A percentile compares a stretch with the other conserved stretches of the same genome.
phyloP scores from a whole-genome alignment of 148 eudicot genomes.

The Amaranthus hypochondriacus region DNA sequence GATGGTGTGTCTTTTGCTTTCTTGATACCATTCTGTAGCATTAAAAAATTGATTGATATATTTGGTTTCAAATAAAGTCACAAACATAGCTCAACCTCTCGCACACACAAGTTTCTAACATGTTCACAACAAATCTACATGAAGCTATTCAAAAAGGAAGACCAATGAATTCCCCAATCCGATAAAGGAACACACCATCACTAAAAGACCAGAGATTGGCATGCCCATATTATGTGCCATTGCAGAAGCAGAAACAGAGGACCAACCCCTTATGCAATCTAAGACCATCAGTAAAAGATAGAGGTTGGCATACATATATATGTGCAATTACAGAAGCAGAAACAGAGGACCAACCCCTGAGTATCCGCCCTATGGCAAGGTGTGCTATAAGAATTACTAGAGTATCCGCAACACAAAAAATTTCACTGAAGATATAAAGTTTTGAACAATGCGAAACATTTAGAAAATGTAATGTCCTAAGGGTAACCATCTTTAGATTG shows the following conservation, averaged over 20 bases:
- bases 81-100: not conserved
- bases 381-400: no score
- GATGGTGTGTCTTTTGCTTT: slow-evolving; percentile 36
- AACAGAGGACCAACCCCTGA: no score
- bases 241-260: no score
- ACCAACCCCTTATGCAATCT: no score
- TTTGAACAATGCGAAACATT: no score
- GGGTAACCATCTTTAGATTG: not conserved
- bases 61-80: slow-evolving; percentile 7
- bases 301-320: no score
- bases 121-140: not conserved
- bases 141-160: not conserved
- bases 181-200: not conserved
- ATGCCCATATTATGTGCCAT: no score
- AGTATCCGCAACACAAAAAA: no score
- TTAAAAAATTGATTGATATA: slow-evolving; percentile 3
- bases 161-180: not conserved
- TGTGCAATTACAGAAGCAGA: no score
- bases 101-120: not conserved
- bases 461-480: not conserved
- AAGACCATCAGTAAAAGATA: no score
- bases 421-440: no score
- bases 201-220: not conserved
- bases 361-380: not conserved
- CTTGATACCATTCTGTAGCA: slow-evolving; percentile 37